phyloP scores from a whole-genome alignment of 2,329 filamentous ascomycete genomes.

The Dactylonectria macrodidyma region DNA sequence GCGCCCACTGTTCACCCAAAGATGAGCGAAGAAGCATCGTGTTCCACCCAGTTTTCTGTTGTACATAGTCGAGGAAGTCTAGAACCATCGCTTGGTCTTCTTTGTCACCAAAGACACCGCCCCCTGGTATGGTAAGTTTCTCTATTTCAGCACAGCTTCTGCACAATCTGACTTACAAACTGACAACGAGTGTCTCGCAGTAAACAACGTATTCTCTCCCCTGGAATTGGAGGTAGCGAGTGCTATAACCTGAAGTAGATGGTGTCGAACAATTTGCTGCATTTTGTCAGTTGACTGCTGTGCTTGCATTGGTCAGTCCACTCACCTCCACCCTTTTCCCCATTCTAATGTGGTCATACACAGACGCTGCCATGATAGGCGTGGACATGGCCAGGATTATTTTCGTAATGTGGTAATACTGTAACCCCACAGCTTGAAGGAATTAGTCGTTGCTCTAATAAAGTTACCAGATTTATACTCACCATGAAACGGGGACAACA shows the following conservation, averaged over 20 bases:
- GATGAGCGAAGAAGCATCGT: slow-evolving; percentile 29
- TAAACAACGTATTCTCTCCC: slow-evolving; percentile 32
- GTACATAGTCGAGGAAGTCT: slow-evolving; percentile 32
- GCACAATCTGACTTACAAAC: slow-evolving; percentile 16
- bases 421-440: slow-evolving; percentile 26
- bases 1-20: slow-evolving; percentile 31
- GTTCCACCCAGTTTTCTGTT: slow-evolving; percentile 35
- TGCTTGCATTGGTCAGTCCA: neutral
- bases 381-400: slow-evolving; percentile 32
- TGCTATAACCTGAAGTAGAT: slow-evolving; percentile 29
- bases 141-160: neutral
- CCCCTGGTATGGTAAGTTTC: slow-evolving; percentile 26
- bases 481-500: slow-evolving; percentile 32
- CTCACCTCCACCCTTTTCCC: slow-evolving; percentile 30
- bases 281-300: neutral
- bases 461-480: neutral
- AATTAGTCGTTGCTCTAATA: neutral
- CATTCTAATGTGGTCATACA: slow-evolving; percentile 32
- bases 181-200: slow-evolving; percentile 30
- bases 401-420: slow-evolving; percentile 36
- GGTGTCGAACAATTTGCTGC: slow-evolving; percentile 23
- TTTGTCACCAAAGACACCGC: slow-evolving; percentile 30
- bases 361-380: slow-evolving; percentile 21
- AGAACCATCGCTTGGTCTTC: slow-evolving; percentile 35
- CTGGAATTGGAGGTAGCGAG: slow-evolving; percentile 27